Evolutionary conservation across 2,329 filamentous ascomycete species (phyloP).

Genomic region (Cladophialophora immunda): DNA sequence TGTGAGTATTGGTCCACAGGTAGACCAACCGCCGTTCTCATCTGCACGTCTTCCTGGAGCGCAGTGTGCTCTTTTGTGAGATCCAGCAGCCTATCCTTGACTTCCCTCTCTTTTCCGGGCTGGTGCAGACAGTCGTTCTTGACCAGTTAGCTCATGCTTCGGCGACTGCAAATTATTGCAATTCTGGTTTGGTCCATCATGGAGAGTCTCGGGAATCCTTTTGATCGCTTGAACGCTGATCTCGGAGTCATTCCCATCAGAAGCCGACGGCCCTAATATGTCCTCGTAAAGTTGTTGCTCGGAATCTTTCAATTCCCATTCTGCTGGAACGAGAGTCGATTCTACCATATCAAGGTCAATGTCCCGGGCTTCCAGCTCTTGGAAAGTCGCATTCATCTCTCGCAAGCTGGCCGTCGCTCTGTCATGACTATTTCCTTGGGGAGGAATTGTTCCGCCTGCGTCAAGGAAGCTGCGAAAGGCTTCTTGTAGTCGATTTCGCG

Average conservation of each 20-base stretch:
- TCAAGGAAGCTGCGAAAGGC: not conserved
- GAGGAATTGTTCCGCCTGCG: not conserved
- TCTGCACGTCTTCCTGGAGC: constrained; percentile 7
- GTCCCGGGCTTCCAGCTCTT: constrained; percentile 7
- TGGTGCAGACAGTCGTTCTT: not conserved
- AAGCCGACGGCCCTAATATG: not conserved
- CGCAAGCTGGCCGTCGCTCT: not conserved
- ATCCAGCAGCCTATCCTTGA: not conserved
- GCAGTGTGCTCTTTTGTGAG: not conserved
- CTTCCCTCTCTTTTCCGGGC: not conserved
- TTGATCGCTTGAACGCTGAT: not conserved
- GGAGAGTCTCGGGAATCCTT: not conserved
- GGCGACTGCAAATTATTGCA: not conserved
- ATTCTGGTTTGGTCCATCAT: not conserved
- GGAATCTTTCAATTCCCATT: constrained; percentile 18
- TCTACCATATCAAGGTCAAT: constrained; percentile 1
- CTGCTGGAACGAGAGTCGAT: constrained; percentile 13
- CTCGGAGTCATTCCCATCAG: constrained; percentile 4
- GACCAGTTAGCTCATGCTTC: not conserved
- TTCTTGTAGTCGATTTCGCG: not conserved
- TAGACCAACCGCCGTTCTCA: not conserved
- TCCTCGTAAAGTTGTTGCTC: constrained; percentile 12
- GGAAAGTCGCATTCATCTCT: not conserved
- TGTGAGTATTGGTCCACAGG: constrained; percentile 2
- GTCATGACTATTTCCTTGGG: not conserved